Conservation (phyloP, 2,329 filamentous ascomycete species). For the Exserohilum turcica region DNA sequence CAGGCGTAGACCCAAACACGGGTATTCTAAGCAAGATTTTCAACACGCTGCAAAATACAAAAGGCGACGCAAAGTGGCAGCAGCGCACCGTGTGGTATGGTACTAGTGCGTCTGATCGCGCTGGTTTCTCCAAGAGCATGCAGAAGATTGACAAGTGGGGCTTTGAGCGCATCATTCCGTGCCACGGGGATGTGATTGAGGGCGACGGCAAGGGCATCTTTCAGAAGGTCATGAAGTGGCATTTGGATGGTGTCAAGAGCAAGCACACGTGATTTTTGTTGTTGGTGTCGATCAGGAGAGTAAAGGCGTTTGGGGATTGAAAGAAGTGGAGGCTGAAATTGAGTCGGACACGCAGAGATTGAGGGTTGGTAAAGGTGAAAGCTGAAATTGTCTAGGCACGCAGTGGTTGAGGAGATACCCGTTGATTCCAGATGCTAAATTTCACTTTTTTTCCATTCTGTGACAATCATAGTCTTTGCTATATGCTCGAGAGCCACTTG, state of each 20-base stretch:
- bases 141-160: conserved; percentile 77
- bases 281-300: too few species aligned
- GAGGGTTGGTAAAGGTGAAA: too few species aligned
- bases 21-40: conserved; percentile 66
- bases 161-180: conserved; percentile 84
- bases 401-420: conserved; percentile 2
- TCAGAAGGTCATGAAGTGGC: conserved; percentile 80
- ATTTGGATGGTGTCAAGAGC: conserved; percentile 58
- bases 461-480: background rate
- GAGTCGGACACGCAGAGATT: background rate
- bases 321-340: too few species aligned
- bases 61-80: conserved; percentile 67
- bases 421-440: background rate
- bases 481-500: background rate
- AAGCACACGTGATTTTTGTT: conserved; percentile 1
- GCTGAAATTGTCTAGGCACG: background rate
- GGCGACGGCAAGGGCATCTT: conserved; percentile 75
- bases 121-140: conserved; percentile 72
- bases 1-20: conserved; percentile 59
- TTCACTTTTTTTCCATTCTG: background rate
- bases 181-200: conserved; percentile 90
- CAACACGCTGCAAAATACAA: conserved; percentile 62
- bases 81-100: conserved; percentile 84
- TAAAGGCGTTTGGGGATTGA: background rate
- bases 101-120: conserved; percentile 64